Base-by-base conservation (phyloP, 768 basidiomycete genomes). In the Rhizopogon vulgaris region DNA sequence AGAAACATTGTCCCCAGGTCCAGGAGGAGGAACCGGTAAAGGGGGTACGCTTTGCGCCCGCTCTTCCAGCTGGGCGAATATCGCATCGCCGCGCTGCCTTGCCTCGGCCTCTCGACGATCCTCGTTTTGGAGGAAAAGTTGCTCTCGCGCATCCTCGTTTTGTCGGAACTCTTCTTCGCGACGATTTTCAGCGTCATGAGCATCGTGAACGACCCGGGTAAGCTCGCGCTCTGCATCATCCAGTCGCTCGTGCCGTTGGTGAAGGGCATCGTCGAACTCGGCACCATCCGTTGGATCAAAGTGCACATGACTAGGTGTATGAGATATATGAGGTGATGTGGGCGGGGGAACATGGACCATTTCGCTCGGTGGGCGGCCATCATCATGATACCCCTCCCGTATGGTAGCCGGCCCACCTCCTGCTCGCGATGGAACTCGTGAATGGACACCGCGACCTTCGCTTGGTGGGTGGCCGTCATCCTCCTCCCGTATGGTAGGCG, bases 61-160 rank as follows among this genome's bases (percentile, higher is more conserved):
- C 2, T 69, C 67, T 48, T 70, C 64, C 28, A 68, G 52, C 15
- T 68, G 56, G 14, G 56, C 25, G 17, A 68, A 51, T 11, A 68
- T 42, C 6, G 53, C 42, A 10, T 69, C 62, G 8, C 58, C 49
- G 27, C 66, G 66, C 41, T 79, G 73, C 49, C 70, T 67, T 10
- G 80, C 70, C 60, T 87, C 85, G 22, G 72, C 65, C 18, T 79
- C 79, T 37, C 88, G 73, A 40, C 79, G 73, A 3, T 69, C 74
- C 60, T 90, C 83, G 38, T 71, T 72, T 2, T 84, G 81, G 28
- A 74, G 60, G 63, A 88, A 89, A 1, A 82, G 63, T 7, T 70
- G 77, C 17, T 86, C 74, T 6, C 87, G 73, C 47, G 79, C 81
- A 10, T 84, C 80, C 64, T 91, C 89, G 53, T 79, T 77, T 1